phyloP scores from a whole-genome alignment of 2,329 filamentous ascomycete species.

The Cytospora piceae region DNA sequence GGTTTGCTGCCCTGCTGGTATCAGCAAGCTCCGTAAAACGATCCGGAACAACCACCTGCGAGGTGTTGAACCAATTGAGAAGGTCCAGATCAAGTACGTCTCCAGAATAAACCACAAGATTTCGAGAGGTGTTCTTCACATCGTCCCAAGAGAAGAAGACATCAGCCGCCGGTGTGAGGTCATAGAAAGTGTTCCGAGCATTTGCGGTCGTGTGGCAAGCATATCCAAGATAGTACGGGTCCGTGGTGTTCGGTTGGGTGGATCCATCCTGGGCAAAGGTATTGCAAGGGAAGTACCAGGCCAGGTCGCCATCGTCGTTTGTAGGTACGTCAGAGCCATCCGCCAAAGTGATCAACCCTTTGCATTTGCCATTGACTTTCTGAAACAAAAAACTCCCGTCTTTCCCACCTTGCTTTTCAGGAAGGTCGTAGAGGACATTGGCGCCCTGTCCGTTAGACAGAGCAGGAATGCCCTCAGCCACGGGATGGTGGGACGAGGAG shows the following conservation, averaged over 20 bases:
- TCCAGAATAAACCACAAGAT: slow-evolving; percentile 92
- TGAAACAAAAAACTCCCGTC: slow-evolving; percentile 98
- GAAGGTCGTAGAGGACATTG: slow-evolving; percentile 88
- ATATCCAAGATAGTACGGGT: slow-evolving; percentile 80
- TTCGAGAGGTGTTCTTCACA: slow-evolving; percentile 83
- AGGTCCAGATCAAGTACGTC: slow-evolving; percentile 90
- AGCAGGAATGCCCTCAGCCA: slow-evolving; percentile 75
- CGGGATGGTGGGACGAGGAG: slow-evolving; percentile 74
- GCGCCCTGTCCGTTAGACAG: slow-evolving; percentile 53
- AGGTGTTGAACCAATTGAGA: slow-evolving; percentile 85
- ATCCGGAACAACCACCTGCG: slow-evolving; percentile 74
- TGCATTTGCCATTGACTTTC: slow-evolving; percentile 97
- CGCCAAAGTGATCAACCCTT: slow-evolving; percentile 78
- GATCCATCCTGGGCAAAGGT: slow-evolving; percentile 95
- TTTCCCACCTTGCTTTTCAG: slow-evolving; percentile 79
- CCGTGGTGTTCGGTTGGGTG: slow-evolving; percentile 71
- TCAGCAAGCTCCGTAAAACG: slow-evolving; percentile 81
- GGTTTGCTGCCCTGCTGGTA: slow-evolving; percentile 61
- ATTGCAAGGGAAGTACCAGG: slow-evolving; percentile 96
- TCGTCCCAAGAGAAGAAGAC: slow-evolving; percentile 98
- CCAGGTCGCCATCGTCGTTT: slow-evolving; percentile 72
- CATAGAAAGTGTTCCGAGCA: slow-evolving; percentile 77
- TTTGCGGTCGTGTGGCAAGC: slow-evolving; percentile 78
- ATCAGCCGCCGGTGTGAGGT: slow-evolving; percentile 71
- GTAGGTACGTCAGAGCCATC: slow-evolving; percentile 77